Conservation (phyloP, 345 rosid species). For the Excoecaria agallocha region DNA sequence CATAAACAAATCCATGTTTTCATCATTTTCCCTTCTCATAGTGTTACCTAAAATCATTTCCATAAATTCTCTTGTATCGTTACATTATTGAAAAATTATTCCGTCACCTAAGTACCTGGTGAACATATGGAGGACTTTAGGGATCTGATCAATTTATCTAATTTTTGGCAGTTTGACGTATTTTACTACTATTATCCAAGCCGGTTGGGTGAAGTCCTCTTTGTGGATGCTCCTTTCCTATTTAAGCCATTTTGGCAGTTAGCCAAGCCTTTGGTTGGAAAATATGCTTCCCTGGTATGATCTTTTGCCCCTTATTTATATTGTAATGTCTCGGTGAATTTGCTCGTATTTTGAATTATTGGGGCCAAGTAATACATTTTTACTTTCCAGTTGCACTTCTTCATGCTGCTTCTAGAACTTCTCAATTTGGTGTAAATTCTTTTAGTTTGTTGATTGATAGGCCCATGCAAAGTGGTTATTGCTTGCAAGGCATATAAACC, state of each 20-base stretch:
- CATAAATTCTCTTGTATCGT: not conserved
- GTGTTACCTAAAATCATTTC: not conserved
- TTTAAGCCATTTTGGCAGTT: slow-evolving; percentile 85
- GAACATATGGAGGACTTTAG: not conserved
- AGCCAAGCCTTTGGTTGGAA: slow-evolving; percentile 67
- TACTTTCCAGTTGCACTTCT: not conserved
- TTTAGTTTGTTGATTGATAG: not conserved
- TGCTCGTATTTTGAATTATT: not conserved
- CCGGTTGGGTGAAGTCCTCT: slow-evolving; percentile 78
- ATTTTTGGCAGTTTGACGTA: slow-evolving; percentile 68
- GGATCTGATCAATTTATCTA: slow-evolving; percentile 3
- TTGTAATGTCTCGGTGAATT: slow-evolving; percentile 1
- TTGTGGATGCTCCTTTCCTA: slow-evolving; percentile 85
- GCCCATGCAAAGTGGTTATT: not conserved
- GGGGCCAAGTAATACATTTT: not conserved
- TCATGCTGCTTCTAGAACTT: not conserved
- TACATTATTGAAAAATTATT: not conserved
- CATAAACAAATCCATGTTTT: too few relatives aligned
- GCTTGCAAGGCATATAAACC: not conserved
- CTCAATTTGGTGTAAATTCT: not conserved
- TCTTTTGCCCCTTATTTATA: too few relatives aligned
- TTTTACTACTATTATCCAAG: slow-evolving; percentile 86
- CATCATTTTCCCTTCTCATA: not conserved
- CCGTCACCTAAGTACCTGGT: not conserved
- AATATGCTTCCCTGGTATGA: slow-evolving; percentile 81